Base-by-base conservation (phyloP, 495 filamentous ascomycete genomes). In the Talaromyces liani region DNA sequence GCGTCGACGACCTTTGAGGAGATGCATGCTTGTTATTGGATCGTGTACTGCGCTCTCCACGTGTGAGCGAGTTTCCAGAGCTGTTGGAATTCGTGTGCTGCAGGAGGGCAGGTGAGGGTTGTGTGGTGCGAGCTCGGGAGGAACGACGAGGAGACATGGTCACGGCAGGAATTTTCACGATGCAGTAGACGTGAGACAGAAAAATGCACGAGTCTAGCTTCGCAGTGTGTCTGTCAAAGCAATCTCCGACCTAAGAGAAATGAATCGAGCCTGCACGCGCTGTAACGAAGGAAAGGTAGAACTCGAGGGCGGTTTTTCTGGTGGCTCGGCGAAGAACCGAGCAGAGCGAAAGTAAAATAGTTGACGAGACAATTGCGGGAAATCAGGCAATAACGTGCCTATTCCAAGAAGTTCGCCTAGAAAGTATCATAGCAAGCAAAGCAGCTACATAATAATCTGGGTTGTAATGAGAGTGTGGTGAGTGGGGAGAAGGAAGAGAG, bases 111-210 rank as follows among this genome's bases (percentile, higher is more conserved):
- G 82, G 79, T 67, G 86, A 83, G 63, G 90, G 86, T 76, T 94
- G 90, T 65, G 88, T 85, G 65, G 85, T 85, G 73, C 92, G 91
- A 78, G 92, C 91, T 77, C 94, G 87, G 69, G 93, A 94, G 58
- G 92, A 96, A 73, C 94, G 91, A 74, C 94, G 88, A 69, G 92
- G 89, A 69, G 90, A 88, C 78, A 84, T 84, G 68, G 69, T 68
- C 65, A 66, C 58, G 60, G 60, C 25, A 24, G 36, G 41, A 14
- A 34, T 51, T 59, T 55, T 25, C 51, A 55, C 22, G 51, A 55
- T 14, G 51, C 6, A 49, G 51, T 29, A 24, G 51, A 16, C 1
- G 10, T 27, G 14, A 55, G 1, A n/a, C 24, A 29, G 6, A 24
- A 5, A 20, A 49, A 14, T 5, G 1, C 6, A 59, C 31, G 57